Evolutionary conservation across 148 eudicot species (phyloP).

Genomic region (Mesembryanthemum crystallinum): DNA sequence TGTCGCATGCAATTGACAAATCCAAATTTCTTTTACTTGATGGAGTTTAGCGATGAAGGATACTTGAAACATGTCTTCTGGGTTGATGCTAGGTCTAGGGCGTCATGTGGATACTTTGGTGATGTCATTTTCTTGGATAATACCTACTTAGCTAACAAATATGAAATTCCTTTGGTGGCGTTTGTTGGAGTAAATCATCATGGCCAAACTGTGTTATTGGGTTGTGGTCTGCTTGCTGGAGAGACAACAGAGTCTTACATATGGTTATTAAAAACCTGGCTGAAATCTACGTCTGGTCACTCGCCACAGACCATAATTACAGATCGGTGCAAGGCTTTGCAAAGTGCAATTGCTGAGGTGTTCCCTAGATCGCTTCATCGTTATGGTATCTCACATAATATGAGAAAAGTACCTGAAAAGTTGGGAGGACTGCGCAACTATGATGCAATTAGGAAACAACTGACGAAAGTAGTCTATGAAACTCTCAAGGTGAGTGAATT

Average conservation of each 20-base stretch:
- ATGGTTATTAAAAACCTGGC: slow-evolving; percentile 74
- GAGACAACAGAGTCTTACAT: slow-evolving; percentile 55
- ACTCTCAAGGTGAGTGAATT: slow-evolving; percentile 58
- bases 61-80: slow-evolving; percentile 58
- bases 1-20: slow-evolving; percentile 72
- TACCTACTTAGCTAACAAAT: slow-evolving; percentile 49
- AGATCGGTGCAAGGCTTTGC: slow-evolving; percentile 54
- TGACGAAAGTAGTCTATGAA: slow-evolving; percentile 56
- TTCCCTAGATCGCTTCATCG: slow-evolving; percentile 66
- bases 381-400: slow-evolving; percentile 53
- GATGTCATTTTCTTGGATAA: slow-evolving; percentile 72
- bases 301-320: slow-evolving; percentile 67
- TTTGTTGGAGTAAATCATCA: slow-evolving; percentile 83
- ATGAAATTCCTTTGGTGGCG: slow-evolving; percentile 63
- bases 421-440: slow-evolving; percentile 61
- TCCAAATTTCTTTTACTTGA: slow-evolving; percentile 69
- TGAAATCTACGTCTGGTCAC: slow-evolving; percentile 42
- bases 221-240: slow-evolving; percentile 64
- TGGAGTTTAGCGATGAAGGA: slow-evolving; percentile 66
- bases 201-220: slow-evolving; percentile 60
- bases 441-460: slow-evolving; percentile 48
- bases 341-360: slow-evolving; percentile 48
- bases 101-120: slow-evolving; percentile 56
- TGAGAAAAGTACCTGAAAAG: slow-evolving; percentile 67
- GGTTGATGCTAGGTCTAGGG: slow-evolving; percentile 74